Evolutionary conservation across 2,329 filamentous ascomycete species (phyloP), one percentile per base, ranked within the genome.

Genomic region (Diaporthe citriasiana): DNA sequence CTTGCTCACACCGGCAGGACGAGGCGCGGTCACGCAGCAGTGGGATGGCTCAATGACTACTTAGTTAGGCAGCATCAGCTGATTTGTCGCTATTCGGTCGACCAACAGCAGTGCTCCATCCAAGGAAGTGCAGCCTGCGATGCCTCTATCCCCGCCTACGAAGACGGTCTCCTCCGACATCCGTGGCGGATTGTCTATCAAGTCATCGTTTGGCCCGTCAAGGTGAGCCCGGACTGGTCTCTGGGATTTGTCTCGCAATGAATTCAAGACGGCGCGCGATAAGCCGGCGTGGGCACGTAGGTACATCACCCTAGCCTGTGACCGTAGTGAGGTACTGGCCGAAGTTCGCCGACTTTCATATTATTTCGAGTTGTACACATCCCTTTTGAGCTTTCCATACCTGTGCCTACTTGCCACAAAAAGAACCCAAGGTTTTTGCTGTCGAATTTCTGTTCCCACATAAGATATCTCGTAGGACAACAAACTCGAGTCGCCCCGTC

Each of bases 1-100:
- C 59, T 47, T 63, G 59, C 59, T 63, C 59, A 63, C n/a, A 15
- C 40, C n/a, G 17, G 59, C 9, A 63, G 17, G 59, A 63, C 1
- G 25, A 47, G 59, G 40, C 59, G 27, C 57, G 15, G 19, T 22
- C 59, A 47, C 17, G 59, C 59, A 47, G 40, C n/a, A 40, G 40
- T 6, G 9, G 3, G 17, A 47, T 33, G 25, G 40, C 4, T 47
- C 17, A 30, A 45, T 15, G 9, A 33, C 25, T n/a, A 33, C 47
- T 45, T 42, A 45, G n/a, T 25, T 30, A 45, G 15, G 17, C 15
- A 30, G 15, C 35, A 4, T 60, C 25, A 30, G 12, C n/a, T 60
- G 1, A 2, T 3, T 30, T 60, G 57, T 19, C 38, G 15, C n/a
- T 15, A 42, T 27, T n/a, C n/a, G 38, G n/a, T 45, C 1, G 40